These are phyloP conservation scores for Corymbia citriodora DNA, from an alignment of 441 rosid species.

Conservation along the genomic window DNA sequence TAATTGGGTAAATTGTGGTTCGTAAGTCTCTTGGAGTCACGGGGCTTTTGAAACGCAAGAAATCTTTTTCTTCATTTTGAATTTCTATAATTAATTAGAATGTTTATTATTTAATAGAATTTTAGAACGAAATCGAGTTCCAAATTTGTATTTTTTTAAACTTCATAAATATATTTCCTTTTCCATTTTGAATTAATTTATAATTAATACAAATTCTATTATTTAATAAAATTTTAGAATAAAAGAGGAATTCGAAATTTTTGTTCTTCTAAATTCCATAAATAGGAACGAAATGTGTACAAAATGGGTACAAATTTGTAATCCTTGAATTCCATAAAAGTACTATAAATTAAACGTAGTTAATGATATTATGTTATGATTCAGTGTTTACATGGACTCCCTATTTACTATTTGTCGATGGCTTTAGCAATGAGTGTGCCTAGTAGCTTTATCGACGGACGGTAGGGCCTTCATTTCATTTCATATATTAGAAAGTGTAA, in stretches of 20 bases:
- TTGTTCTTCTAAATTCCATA: too few species aligned
- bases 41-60: neutral
- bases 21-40: neutral
- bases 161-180: neutral
- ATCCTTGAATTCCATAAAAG: neutral
- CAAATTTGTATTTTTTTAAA: neutral
- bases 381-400: neutral
- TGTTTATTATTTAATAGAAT: neutral
- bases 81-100: neutral
- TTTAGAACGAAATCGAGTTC: neutral
- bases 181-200: too few species aligned
- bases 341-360: fast-evolving
- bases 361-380: neutral
- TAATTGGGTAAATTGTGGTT: neutral
- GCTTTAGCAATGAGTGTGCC: neutral
- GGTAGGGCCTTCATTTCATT: neutral
- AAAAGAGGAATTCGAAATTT: too few species aligned
- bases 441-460: fast-evolving
- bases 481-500: neutral
- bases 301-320: too few species aligned
- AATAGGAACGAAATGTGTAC: too few species aligned
- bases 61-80: neutral
- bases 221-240: too few species aligned
- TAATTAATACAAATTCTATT: too few species aligned
- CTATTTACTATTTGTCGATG: neutral